Percentiles rank a stretch among this genome's conserved stretches.
phyloP scores from a whole-genome alignment of 2,329 filamentous ascomycete species.

The Sporothrix schenckii region DNA sequence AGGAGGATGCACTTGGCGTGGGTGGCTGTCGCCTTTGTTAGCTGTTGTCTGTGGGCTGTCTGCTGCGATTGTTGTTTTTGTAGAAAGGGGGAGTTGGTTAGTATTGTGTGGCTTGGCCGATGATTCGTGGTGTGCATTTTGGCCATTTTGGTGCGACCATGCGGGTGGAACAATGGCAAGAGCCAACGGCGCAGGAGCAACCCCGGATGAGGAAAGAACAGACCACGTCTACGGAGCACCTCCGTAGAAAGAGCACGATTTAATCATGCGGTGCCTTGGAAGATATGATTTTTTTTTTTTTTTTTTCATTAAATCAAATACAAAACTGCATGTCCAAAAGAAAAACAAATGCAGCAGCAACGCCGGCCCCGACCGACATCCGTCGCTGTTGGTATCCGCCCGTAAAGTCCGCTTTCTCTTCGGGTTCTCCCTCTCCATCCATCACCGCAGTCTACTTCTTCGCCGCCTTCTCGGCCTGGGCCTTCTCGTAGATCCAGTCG shows the following conservation, averaged over 20 bases:
- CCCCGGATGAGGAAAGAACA: too few relatives aligned
- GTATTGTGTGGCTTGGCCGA: slow-evolving; percentile 4
- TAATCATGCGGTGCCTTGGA: neutral
- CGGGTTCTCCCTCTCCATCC: neutral
- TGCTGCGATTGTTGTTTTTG: neutral
- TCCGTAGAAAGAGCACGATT: too few relatives aligned
- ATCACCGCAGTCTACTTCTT: slow-evolving; percentile 20
- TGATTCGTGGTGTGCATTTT: neutral
- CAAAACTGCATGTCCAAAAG: neutral
- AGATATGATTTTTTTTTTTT: too few relatives aligned
- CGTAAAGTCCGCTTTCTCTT: neutral
- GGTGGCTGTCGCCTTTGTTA: neutral
- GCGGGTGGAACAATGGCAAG: slow-evolving; percentile 19
- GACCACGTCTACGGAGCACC: neutral
- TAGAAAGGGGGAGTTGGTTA: neutral
- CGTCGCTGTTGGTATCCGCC: neutral
- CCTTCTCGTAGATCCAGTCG: slow-evolving; percentile 93
- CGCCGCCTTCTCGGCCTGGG: slow-evolving; percentile 60
- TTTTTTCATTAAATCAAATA: neutral
- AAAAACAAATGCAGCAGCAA: neutral
- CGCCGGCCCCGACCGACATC: slow-evolving; percentile 1
- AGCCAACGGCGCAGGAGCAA: neutral
- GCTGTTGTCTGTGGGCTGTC: neutral
- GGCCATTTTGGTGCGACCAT: neutral
- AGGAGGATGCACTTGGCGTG: slow-evolving; percentile 4